Conservation (phyloP, 2,329 filamentous ascomycete genomes). For the Didymella lethalis region DNA sequence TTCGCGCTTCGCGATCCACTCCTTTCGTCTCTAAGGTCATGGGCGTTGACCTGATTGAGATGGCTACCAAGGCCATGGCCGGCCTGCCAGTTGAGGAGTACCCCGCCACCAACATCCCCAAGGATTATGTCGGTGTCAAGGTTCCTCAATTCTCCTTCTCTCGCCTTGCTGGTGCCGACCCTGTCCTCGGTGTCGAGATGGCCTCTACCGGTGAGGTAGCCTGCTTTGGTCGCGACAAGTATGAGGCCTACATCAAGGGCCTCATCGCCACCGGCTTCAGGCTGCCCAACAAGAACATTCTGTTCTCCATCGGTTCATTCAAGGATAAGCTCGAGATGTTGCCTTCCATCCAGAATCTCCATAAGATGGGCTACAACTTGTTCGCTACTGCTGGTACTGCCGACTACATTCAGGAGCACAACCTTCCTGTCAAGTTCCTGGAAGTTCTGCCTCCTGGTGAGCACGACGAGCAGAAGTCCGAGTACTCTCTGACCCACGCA, state of each 20-base stretch:
- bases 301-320: slow-evolving; percentile 94
- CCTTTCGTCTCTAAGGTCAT: slow-evolving; percentile 99
- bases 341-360: slow-evolving; percentile 86
- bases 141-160: slow-evolving; percentile 99
- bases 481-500: slow-evolving; percentile 97
- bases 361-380: slow-evolving; percentile 91
- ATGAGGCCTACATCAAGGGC: slow-evolving; percentile 97
- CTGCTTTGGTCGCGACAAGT: slow-evolving; percentile 94
- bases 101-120: slow-evolving; percentile 75
- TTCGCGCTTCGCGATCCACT: slow-evolving; percentile 93
- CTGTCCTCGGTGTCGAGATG: slow-evolving; percentile 98
- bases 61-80: slow-evolving; percentile 98
- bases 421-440: slow-evolving; percentile 89
- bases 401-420: slow-evolving; percentile 93
- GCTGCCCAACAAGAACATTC: slow-evolving; percentile 92
- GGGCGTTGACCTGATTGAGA: slow-evolving; percentile 96
- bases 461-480: slow-evolving; percentile 84
- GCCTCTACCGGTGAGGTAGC: slow-evolving; percentile 98
- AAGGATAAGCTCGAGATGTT: slow-evolving; percentile 99
- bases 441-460: slow-evolving; percentile 73
- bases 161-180: slow-evolving; percentile 91
- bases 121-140: slow-evolving; percentile 93
- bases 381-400: slow-evolving; percentile 97
- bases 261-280: slow-evolving; percentile 96
- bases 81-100: slow-evolving; percentile 83